phyloP scores from a whole-genome alignment of 345 rosid species.

The Linum trigynum region DNA sequence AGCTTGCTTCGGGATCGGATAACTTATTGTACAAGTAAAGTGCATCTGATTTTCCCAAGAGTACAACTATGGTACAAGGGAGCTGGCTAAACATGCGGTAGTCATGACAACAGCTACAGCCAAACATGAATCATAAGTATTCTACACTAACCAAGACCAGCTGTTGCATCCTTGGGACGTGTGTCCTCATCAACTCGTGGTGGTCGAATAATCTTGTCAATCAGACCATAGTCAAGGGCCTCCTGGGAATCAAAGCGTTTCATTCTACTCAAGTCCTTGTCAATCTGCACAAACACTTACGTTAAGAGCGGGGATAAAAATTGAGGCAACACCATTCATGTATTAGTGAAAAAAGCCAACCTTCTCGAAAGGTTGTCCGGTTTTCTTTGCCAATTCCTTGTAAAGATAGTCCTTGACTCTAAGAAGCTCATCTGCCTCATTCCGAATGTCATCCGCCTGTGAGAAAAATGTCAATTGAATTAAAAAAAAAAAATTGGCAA shows the following conservation, averaged over 20 bases:
- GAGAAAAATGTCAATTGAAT: slow-evolving; percentile 2
- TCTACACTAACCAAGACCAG: slow-evolving; percentile 45
- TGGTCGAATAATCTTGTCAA: slow-evolving; percentile 65
- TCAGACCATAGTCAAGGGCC: slow-evolving; percentile 74
- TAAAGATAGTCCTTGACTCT: slow-evolving; percentile 70
- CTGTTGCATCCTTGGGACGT: slow-evolving; percentile 36
- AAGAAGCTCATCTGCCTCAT: slow-evolving; percentile 75
- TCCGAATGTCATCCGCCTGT: slow-evolving; percentile 73
- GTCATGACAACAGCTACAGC: background rate
- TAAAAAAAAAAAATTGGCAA: background rate
- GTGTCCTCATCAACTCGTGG: slow-evolving; percentile 47
- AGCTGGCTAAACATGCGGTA: background rate
- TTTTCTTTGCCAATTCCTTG: slow-evolving; percentile 62
- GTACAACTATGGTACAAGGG: background rate
- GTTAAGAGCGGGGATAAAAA: background rate
- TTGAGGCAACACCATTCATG: background rate
- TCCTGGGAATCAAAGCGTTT: slow-evolving; percentile 61
- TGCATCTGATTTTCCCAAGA: background rate
- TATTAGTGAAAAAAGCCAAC: slow-evolving; percentile 27
- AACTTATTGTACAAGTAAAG: no score
- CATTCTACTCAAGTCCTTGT: slow-evolving; percentile 49
- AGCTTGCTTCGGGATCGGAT: no score
- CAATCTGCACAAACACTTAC: slow-evolving; percentile 33
- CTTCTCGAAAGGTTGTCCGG: slow-evolving; percentile 75
- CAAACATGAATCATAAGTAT: no score